Evolutionary conservation across 1,139 yeast species (phyloP).

Genomic region (Candida albicans): DNA sequence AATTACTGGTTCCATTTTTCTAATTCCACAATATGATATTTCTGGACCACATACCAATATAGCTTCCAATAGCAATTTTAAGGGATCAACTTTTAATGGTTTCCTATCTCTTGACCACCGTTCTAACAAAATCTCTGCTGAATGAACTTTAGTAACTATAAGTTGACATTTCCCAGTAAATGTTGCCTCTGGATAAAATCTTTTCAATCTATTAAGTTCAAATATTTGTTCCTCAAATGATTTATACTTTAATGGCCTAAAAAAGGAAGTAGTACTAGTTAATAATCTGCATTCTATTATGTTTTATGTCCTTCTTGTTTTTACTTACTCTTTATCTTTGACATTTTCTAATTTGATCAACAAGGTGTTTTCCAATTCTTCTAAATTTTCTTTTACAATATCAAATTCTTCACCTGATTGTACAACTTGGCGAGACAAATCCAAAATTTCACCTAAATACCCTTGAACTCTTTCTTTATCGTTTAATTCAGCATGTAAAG

Average conservation of each 20-base stretch:
- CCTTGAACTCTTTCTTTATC: constrained; percentile 11
- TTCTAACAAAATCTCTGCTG: constrained; percentile 7
- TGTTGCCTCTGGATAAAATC: constrained; percentile 7
- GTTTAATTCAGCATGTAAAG: constrained; percentile 8
- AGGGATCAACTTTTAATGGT: constrained; percentile 8
- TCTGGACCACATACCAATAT: constrained; percentile 13
- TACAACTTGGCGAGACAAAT: constrained; percentile 9
- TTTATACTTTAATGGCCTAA: constrained; percentile 7
- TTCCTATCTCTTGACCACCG: constrained; percentile 11
- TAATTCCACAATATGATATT: constrained; percentile 9
- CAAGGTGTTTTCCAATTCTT: constrained; percentile 4
- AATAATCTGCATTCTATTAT: background rate
- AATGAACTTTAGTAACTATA: constrained; percentile 9
- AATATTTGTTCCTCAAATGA: constrained; percentile 13
- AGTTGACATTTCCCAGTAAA: constrained; percentile 14
- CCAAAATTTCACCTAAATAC: constrained; percentile 14
- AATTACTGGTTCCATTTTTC: constrained; percentile 12
- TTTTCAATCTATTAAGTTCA: constrained; percentile 9
- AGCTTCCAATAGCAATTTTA: constrained; percentile 11
- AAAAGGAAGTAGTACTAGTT: background rate
- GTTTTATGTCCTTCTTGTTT: background rate
- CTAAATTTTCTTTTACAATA: constrained; percentile 5
- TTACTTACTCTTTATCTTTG: constrained; percentile 7
- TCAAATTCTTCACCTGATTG: constrained; percentile 6
- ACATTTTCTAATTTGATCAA: constrained; percentile 4